Evolutionary conservation across 2,329 filamentous ascomycete genomes (phyloP).

Genomic region (Claviceps africana): DNA sequence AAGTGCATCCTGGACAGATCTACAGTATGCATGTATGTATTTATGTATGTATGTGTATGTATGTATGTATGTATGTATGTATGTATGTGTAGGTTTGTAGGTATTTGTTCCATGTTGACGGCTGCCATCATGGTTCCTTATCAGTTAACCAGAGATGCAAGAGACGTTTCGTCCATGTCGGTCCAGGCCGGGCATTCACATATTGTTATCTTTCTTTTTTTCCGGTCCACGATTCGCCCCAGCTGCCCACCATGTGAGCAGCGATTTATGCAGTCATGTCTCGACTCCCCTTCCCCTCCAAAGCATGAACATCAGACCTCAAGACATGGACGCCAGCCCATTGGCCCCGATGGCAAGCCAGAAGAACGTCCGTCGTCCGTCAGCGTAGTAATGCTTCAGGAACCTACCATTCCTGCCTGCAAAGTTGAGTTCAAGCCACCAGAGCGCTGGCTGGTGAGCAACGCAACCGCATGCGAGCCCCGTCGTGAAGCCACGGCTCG

Average conservation of each 20-base stretch:
- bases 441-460: neutral
- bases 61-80: no score
- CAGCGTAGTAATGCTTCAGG: neutral
- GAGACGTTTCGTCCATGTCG: neutral
- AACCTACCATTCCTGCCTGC: neutral
- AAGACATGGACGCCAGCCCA: neutral
- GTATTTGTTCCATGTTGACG: neutral
- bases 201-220: neutral
- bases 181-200: neutral
- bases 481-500: neutral
- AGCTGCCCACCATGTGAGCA: neutral
- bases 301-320: no score
- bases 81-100: no score
- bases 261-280: neutral
- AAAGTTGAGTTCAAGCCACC: neutral
- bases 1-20: no score
- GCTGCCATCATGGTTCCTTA: neutral
- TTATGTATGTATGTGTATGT: no score
- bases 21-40: no score
- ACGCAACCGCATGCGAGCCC: neutral
- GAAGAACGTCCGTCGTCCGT: neutral
- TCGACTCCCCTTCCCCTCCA: no score
- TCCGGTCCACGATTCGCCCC: no score
- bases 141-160: neutral
- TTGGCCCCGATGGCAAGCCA: neutral